Evolutionary conservation across 768 basidiomycete genomes (phyloP).

Genomic region (Russula abietina): DNA sequence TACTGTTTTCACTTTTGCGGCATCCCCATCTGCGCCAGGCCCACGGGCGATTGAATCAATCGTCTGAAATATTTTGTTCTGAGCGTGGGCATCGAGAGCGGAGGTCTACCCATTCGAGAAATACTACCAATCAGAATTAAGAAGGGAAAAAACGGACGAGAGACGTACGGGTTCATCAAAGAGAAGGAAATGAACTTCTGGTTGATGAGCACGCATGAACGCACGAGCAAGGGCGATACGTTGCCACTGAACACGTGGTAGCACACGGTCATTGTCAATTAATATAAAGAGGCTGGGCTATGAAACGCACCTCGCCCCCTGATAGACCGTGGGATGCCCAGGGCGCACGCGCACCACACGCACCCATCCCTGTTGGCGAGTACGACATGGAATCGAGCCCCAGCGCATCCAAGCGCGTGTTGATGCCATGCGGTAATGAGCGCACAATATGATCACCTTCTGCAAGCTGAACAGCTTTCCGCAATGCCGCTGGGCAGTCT

Average conservation of each 20-base stretch:
- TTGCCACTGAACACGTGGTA: slow-evolving; percentile 58
- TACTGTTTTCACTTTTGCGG: slow-evolving; percentile 57
- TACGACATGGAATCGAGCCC: slow-evolving; percentile 43
- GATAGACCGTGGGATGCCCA: slow-evolving; percentile 60
- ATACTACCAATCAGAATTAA: not conserved
- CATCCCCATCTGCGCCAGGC: slow-evolving; percentile 36
- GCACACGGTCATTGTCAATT: slow-evolving; percentile 14
- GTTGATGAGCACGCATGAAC: slow-evolving; percentile 76
- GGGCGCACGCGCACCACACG: slow-evolving; percentile 35
- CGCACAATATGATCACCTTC: slow-evolving; percentile 63
- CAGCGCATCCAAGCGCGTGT: slow-evolving; percentile 62
- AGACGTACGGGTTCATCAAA: slow-evolving; percentile 76
- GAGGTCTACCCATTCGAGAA: slow-evolving; percentile 49
- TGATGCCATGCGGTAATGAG: slow-evolving; percentile 62
- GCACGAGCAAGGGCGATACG: slow-evolving; percentile 79
- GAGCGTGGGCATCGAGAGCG: slow-evolving; percentile 72
- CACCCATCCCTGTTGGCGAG: slow-evolving; percentile 35
- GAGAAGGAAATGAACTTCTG: slow-evolving; percentile 69
- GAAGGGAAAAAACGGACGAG: not conserved
- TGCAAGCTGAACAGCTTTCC: slow-evolving; percentile 62
- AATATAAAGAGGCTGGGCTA: not conserved
- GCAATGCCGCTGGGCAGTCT: slow-evolving; percentile 48
- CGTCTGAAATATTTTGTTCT: slow-evolving; percentile 73
- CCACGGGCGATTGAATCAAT: slow-evolving; percentile 59
- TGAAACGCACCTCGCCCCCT: slow-evolving; percentile 67